phyloP scores from a whole-genome alignment of 2,329 filamentous ascomycete genomes.

The Escovopsis sp. region DNA sequence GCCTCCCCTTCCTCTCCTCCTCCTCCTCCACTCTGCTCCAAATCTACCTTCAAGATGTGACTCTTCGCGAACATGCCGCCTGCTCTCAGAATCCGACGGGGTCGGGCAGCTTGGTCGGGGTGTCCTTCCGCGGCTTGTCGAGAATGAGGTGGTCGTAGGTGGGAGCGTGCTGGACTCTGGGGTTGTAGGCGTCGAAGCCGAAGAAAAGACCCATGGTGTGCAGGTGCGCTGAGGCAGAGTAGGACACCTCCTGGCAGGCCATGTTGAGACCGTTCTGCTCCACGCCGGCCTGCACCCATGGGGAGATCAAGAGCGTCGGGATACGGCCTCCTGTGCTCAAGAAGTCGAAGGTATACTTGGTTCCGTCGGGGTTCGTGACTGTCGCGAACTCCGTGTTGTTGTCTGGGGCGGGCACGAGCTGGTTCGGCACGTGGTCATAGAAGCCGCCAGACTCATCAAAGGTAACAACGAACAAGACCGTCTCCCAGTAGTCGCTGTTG shows the following conservation, averaged over 20 bases:
- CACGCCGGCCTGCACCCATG: constrained; percentile 23
- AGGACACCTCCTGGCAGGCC: constrained; percentile 19
- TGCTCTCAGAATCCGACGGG: too few relatives aligned
- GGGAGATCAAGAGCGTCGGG: constrained; percentile 22
- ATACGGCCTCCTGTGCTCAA: constrained; percentile 22
- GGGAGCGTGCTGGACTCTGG: constrained; percentile 21
- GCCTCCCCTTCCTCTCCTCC: too few relatives aligned
- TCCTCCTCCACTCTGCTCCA: too few relatives aligned
- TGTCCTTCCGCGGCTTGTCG: too few relatives aligned
- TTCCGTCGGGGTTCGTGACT: constrained; percentile 16
- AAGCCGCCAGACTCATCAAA: constrained; percentile 22
- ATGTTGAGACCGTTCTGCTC: constrained; percentile 21
- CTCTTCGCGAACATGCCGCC: too few relatives aligned
- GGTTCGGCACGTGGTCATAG: constrained; percentile 17
- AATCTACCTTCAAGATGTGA: too few relatives aligned
- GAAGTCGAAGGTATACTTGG: constrained; percentile 19
- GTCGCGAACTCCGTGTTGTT: constrained; percentile 20
- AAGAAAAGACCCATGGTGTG: constrained; percentile 26
- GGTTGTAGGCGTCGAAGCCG: constrained; percentile 22
- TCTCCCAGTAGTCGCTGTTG: constrained; percentile 19
- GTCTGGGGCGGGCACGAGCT: constrained; percentile 12
- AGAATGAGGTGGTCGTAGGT: constrained; percentile 14
- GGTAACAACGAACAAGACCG: constrained; percentile 18
- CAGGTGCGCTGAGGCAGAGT: constrained; percentile 28
- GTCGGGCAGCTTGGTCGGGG: too few relatives aligned